Conservation (phyloP, 805 yeast genomes). For the Metschnikowia bowlesiae region DNA sequence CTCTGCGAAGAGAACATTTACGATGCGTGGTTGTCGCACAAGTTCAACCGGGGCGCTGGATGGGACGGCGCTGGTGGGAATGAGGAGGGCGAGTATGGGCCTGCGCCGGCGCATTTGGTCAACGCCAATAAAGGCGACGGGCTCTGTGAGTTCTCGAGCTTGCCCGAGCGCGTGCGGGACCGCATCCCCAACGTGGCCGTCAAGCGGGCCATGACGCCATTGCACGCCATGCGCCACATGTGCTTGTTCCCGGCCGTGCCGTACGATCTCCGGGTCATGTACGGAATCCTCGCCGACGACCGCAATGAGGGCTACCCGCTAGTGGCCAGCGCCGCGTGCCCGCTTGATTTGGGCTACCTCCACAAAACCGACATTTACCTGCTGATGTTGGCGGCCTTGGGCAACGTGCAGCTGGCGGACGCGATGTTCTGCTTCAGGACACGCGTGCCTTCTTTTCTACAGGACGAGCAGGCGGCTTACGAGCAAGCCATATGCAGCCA, state of each 20-base stretch:
- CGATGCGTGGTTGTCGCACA: conserved; percentile 41
- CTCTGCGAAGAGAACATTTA: conserved; percentile 58
- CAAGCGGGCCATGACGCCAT: conserved; percentile 28
- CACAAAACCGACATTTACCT: conserved; percentile 24
- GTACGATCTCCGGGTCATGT: conserved; percentile 20
- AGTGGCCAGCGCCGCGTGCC: conserved; percentile 22
- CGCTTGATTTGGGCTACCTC: conserved; percentile 32
- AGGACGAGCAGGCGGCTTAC: conserved; percentile 3
- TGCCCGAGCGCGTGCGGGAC: conserved; percentile 25
- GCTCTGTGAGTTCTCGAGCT: conserved; percentile 27
- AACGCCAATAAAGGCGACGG: conserved; percentile 40
- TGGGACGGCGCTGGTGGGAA: no score
- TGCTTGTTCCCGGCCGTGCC: conserved; percentile 24
- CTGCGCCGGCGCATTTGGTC: conserved; percentile 3
- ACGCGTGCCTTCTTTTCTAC: conserved; percentile 6
- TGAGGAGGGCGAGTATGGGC: no score
- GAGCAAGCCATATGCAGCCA: conserved; percentile 3
- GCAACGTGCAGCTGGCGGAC: conserved; percentile 12
- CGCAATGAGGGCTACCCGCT: conserved; percentile 42
- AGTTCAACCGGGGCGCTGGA: conserved; percentile 23
- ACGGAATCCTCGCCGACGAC: conserved; percentile 25
- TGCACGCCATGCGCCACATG: conserved; percentile 25
- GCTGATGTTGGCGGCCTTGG: conserved; percentile 12
- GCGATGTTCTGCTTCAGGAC: conserved; percentile 11
- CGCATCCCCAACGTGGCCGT: conserved; percentile 31